Evolutionary conservation across 1,284 basidiomycete genomes (phyloP), one percentile per base, ranked within the genome.

Genomic region (Retiboletus fuscus): DNA sequence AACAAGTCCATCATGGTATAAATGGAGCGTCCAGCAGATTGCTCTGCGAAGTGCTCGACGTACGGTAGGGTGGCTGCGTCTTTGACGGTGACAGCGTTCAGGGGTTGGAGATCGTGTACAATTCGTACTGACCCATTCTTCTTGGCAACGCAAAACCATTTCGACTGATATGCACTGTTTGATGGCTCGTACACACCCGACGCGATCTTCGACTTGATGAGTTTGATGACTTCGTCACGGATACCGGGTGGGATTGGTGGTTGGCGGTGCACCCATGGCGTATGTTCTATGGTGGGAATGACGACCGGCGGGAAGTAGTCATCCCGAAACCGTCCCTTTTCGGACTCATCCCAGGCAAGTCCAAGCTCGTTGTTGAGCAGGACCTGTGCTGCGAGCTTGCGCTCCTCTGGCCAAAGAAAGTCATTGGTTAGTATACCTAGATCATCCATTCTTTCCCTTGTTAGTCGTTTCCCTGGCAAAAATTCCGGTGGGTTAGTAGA

Each of bases 181-280:
- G 79, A 82, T 0, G 74, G 78, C 69, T 86, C 82, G 63, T 85
- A 85, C 0, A 84, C 78, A 1, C 83, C 82, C 0, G 82, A 72
- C 0, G 73, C 74, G 1, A 84, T 77, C 66, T 86, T 85, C 3
- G 68, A 64, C 16, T 79, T 69, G 18, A 86, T 78, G 2, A 84
- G 66, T 7, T 76, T 63, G 26, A 80, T 79, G 3, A 86, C 79
- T 66, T 78, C 67, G 0, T 78, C 64, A 2, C 46, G 47, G 1
- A 79, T 72, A 0, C 76, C 77, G 8, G 77, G 80, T 3, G 78
- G 68, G 71, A 79, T 49, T 51, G 77, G 58, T 64, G 74, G 66
- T 72, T 77, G 39, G 2, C 49, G 53, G 5, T 76, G 64, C 0
- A 72, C 65, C 80, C 81, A 82, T 0, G 78, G 77, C 0, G 47